phyloP scores from a whole-genome alignment of 1,284 basidiomycete genomes.

The Ceratobasidium sp. region DNA sequence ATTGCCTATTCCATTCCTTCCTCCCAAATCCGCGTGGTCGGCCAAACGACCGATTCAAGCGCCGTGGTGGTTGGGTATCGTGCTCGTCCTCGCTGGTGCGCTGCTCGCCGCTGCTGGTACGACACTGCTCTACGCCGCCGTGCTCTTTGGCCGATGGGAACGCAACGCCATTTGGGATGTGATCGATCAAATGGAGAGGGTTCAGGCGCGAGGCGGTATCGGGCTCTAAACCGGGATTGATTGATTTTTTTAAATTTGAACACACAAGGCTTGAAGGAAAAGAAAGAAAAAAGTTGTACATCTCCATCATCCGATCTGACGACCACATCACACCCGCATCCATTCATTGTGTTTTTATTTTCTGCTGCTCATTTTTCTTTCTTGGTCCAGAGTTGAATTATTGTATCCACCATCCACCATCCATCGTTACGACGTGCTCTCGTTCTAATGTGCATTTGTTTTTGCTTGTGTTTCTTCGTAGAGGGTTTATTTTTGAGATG shows the following conservation, averaged over 20 bases:
- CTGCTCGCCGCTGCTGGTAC: slow-evolving; percentile 31
- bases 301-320: neutral
- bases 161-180: slow-evolving; percentile 38
- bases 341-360: slow-evolving; percentile 36
- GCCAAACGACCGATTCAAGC: slow-evolving; percentile 34
- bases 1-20: slow-evolving; percentile 27
- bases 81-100: slow-evolving; percentile 32
- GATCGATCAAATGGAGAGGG: slow-evolving; percentile 34
- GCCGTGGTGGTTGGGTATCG: slow-evolving; percentile 37
- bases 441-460: too few relatives aligned
- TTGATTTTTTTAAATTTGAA: neutral
- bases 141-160: slow-evolving; percentile 36
- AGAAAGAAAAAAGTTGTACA: neutral
- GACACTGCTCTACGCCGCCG: slow-evolving; percentile 26
- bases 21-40: slow-evolving; percentile 14
- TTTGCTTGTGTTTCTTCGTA: too few relatives aligned
- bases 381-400: neutral
- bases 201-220: slow-evolving; percentile 24
- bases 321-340: slow-evolving; percentile 24
- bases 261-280: neutral
- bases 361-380: neutral
- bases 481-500: too few relatives aligned
- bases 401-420: too few relatives aligned
- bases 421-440: too few relatives aligned
- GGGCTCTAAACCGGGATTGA: slow-evolving; percentile 1